Base-by-base conservation (phyloP, 2,329 filamentous ascomycete genomes). In the Trichoderma koningiopsis region DNA sequence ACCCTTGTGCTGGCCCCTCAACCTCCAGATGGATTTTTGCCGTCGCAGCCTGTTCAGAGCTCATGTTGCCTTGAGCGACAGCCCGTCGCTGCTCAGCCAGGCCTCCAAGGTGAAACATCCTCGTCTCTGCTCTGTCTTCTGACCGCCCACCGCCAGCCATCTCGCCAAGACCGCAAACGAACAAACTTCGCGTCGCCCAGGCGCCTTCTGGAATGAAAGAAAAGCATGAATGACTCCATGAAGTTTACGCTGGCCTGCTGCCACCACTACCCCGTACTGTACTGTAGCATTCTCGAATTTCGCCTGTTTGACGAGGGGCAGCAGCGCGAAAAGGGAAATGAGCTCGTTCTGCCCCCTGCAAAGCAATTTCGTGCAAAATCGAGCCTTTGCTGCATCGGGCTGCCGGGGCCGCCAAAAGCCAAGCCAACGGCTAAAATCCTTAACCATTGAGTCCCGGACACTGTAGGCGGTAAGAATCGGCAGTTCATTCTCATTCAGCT, bases 341-440 rank as follows among this genome's bases (percentile, higher is more conserved):
- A 68, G 47, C 40, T 43, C 40, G 40, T 43, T 19, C 40, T 43
- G 33, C n/a, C 40, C 24, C 56, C 43, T 40, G 65, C 43, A 56
- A 59, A 27, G 65, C 56, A 68, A 68, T 68, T 60, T 68, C 65
- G 56, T 29, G 31, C 47, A 33, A 43, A 60, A 68, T 60, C 55
- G 65, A 56, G 53, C 31, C 63, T 22, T 66, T 66, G 24, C 63
- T 66, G 52, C 53, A 66, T 58, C 63, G 37, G 63, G 63, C 40
- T 55, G 47, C 63, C 27, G 52, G 62, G 47, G n/a, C 47, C 49
- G 22, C 27, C 24, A 24, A 40, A 58, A 66, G 63, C 63, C 65
- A 57, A 68, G 65, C 55, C 56, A 68, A 60, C 43, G 65, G 65
- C 47, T 68, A 58, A 58, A 57, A 35, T 27, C 40, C 40, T 43